phyloP scores from a whole-genome alignment of 345 rosid genomes.

The Populus alba region DNA sequence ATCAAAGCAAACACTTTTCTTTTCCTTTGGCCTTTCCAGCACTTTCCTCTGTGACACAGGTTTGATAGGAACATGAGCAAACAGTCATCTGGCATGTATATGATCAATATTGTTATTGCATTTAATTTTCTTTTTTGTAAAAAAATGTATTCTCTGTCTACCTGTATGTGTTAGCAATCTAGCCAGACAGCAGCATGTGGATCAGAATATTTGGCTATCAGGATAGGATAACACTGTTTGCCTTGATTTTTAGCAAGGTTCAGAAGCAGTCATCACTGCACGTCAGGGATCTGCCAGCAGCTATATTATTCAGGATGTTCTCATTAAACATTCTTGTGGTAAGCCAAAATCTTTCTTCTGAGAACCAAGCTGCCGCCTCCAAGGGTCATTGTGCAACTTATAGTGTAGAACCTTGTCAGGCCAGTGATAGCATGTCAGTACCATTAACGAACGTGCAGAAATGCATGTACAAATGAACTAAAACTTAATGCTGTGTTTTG shows the following conservation, averaged over 20 bases:
- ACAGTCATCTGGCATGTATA: too few species aligned
- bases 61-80: too few species aligned
- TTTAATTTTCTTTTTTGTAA: too few species aligned
- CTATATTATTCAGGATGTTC: constrained; percentile 8
- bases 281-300: not conserved
- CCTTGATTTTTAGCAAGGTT: not conserved
- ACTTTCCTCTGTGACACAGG: too few species aligned
- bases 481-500: too few species aligned
- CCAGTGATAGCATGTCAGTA: not conserved
- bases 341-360: constrained; percentile 57
- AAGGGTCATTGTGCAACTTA: constrained; percentile 85
- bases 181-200: too few species aligned
- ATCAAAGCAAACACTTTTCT: too few species aligned
- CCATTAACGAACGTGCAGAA: not conserved
- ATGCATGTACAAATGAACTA: too few species aligned
- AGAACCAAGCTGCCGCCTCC: constrained; percentile 55
- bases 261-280: not conserved
- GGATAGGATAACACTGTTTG: not conserved
- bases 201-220: not conserved
- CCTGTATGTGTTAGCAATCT: too few species aligned
- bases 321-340: constrained; percentile 65
- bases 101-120: too few species aligned
- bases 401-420: constrained; percentile 54
- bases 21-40: too few species aligned
- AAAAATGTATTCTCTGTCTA: too few species aligned